These are phyloP conservation scores for Cicer cuneatum DNA, from an alignment of 306 rosid species.

Conservation along the genomic window DNA sequence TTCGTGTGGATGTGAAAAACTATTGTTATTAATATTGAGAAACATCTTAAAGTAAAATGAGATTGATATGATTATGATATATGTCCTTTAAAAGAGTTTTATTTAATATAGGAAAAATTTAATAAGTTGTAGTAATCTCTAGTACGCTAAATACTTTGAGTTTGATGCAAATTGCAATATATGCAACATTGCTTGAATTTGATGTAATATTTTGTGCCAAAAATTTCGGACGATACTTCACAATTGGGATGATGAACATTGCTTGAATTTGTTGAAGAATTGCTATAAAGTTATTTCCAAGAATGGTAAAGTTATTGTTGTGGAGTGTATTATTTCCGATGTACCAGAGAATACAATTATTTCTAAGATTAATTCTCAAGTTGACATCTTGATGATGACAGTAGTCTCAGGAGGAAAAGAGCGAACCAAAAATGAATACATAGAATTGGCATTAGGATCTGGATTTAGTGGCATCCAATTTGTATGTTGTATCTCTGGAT, in stretches of 20 bases:
- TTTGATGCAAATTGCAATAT: too few relatives aligned
- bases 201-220: background rate
- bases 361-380: background rate
- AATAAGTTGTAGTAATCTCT: too few relatives aligned
- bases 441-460: slow-evolving; percentile 39
- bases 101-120: too few relatives aligned
- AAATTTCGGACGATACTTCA: too few relatives aligned
- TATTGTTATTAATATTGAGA: too few relatives aligned
- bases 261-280: slow-evolving; percentile 50
- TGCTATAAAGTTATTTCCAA: slow-evolving; percentile 27
- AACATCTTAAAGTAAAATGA: too few relatives aligned
- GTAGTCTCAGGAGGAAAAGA: background rate
- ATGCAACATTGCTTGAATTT: too few relatives aligned
- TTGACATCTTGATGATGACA: background rate
- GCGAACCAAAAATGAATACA: background rate
- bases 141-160: too few relatives aligned
- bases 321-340: background rate
- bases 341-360: background rate
- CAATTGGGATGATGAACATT: background rate
- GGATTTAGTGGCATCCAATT: slow-evolving; percentile 45
- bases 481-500: background rate
- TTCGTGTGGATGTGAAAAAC: too few relatives aligned
- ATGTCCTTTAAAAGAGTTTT: too few relatives aligned
- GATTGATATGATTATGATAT: too few relatives aligned
- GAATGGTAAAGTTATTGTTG: background rate